These are phyloP conservation scores for Cronartium quercuum DNA, from an alignment of 1,284 basidiomycete genomes.

Conservation along the genomic window DNA sequence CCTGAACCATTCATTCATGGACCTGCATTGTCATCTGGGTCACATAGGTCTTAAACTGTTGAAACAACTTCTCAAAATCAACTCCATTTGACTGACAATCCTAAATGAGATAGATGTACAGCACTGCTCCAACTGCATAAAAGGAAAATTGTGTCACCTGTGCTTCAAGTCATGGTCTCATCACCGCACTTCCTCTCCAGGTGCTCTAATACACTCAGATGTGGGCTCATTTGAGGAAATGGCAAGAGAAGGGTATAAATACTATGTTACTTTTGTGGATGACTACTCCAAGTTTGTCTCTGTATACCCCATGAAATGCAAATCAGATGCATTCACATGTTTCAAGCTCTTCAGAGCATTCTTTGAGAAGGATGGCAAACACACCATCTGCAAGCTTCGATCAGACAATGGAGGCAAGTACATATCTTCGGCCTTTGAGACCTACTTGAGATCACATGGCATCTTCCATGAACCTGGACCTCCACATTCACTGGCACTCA, in stretches of 20 bases:
- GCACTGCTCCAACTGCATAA: neutral
- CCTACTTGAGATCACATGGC: conserved; percentile 45
- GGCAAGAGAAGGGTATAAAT: neutral
- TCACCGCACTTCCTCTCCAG: neutral
- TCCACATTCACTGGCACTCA: conserved; percentile 50
- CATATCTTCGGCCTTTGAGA: conserved; percentile 43
- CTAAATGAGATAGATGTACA: neutral
- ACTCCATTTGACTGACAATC: neutral
- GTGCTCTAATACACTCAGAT: neutral
- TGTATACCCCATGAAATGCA: conserved; percentile 13
- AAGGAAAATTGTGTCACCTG: neutral
- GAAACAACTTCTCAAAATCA: neutral
- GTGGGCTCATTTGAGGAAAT: neutral
- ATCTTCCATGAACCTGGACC: conserved; percentile 49
- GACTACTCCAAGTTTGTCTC: conserved; percentile 2
- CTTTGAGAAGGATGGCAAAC: conserved; percentile 43
- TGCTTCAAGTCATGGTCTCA: neutral
- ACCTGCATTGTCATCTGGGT: neutral
- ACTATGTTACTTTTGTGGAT: neutral
- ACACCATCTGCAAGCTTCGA: conserved; percentile 47
- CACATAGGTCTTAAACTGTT: conserved; percentile 6
- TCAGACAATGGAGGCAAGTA: conserved; percentile 50
- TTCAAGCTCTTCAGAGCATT: conserved; percentile 49
- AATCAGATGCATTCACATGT: neutral
- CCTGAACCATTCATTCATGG: too few species aligned